Evolutionary conservation across 345 rosid species (phyloP).

Genomic region (Xanthoceras sorbifolium): DNA sequence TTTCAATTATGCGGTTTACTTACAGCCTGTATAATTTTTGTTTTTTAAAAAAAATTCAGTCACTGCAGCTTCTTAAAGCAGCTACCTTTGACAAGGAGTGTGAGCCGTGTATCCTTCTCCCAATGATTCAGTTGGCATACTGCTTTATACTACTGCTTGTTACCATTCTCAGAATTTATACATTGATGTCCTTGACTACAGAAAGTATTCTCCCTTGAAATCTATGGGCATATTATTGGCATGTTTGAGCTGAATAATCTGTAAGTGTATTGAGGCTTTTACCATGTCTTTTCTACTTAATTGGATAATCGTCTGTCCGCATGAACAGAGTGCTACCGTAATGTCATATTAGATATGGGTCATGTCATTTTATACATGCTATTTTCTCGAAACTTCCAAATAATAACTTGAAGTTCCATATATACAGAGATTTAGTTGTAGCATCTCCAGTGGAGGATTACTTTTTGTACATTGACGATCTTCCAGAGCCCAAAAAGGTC

Average conservation of each 20-base stretch:
- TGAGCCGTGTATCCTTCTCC: conserved; percentile 74
- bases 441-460: conserved; percentile 94
- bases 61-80: conserved; percentile 74
- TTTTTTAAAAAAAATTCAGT: conserved; percentile 45
- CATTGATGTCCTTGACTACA: conserved; percentile 53
- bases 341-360: conserved; percentile 7
- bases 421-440: conserved; percentile 86
- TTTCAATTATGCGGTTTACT: not conserved
- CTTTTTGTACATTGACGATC: conserved; percentile 78
- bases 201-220: conserved; percentile 86
- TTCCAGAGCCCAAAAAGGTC: conserved; percentile 68
- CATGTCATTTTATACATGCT: not conserved
- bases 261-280: conserved; percentile 46
- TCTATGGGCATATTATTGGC: conserved; percentile 88
- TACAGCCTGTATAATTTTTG: not conserved
- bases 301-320: not conserved
- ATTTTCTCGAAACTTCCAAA: conserved; percentile 15
- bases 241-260: conserved; percentile 97
- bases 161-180: not conserved
- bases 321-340: not conserved
- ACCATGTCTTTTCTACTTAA: conserved; percentile 1
- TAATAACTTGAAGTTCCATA: conserved; percentile 27
- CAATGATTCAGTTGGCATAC: not conserved
- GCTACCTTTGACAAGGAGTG: conserved; percentile 81
- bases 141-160: not conserved